Evolutionary conservation across 2,329 filamentous ascomycete species (phyloP).

Genomic region (Periconia digitata): DNA sequence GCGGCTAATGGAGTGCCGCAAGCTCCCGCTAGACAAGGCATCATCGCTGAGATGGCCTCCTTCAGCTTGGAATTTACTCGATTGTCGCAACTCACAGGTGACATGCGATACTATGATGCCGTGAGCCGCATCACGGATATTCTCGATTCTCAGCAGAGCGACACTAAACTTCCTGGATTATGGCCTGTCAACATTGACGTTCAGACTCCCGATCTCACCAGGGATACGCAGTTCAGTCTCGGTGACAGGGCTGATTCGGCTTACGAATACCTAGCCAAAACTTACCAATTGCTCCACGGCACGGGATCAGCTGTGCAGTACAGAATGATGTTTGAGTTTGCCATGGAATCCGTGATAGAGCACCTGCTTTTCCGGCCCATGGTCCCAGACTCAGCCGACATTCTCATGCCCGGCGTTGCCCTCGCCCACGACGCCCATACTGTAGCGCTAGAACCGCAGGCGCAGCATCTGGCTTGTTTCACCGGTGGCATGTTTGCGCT

Average conservation of each 20-base stretch:
- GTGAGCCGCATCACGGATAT: slow-evolving; percentile 41
- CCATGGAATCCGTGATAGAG: slow-evolving; percentile 42
- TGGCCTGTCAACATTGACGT: slow-evolving; percentile 40
- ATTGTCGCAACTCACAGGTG: slow-evolving; percentile 46
- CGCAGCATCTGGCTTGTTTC: slow-evolving; percentile 65
- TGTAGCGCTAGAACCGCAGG: slow-evolving; percentile 21
- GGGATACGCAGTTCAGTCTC: slow-evolving; percentile 42
- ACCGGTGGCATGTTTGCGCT: slow-evolving; percentile 68
- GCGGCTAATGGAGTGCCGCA: slow-evolving; percentile 31
- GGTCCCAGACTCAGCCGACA: slow-evolving; percentile 46
- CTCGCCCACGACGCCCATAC: slow-evolving; percentile 30
- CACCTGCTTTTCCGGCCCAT: slow-evolving; percentile 53
- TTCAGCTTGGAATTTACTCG: slow-evolving; percentile 48
- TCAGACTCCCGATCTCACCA: slow-evolving; percentile 28
- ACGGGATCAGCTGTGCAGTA: slow-evolving; percentile 42
- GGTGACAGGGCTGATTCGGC: slow-evolving; percentile 35
- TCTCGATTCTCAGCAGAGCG: slow-evolving; percentile 43
- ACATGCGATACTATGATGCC: slow-evolving; percentile 48
- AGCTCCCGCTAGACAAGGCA: slow-evolving; percentile 34
- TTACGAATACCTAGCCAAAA: slow-evolving; percentile 43
- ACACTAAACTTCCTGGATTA: slow-evolving; percentile 46
- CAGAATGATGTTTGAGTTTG: slow-evolving; percentile 56
- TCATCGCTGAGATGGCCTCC: slow-evolving; percentile 48
- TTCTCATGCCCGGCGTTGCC: slow-evolving; percentile 39
- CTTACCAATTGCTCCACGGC: slow-evolving; percentile 20